Conservation (phyloP, 768 basidiomycete genomes). For the Macrolepiota albuminosa region DNA sequence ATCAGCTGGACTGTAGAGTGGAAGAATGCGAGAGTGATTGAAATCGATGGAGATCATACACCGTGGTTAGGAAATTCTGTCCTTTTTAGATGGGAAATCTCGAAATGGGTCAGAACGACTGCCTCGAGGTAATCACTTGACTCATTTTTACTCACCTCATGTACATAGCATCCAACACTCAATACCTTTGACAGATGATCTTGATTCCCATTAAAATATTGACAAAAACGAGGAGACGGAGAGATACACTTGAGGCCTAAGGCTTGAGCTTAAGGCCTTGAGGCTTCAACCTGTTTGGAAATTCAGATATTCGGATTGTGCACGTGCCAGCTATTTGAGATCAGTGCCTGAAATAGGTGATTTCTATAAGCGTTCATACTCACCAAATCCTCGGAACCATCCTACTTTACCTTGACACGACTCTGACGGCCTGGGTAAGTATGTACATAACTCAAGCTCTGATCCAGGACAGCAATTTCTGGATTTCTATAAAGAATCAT, state of each 20-base stretch:
- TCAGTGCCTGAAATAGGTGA: neutral
- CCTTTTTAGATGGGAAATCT: constrained; percentile 18
- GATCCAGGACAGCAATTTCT: neutral
- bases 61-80: constrained; percentile 21
- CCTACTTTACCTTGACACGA: neutral
- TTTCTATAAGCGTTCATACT: neutral
- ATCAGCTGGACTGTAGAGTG: constrained; percentile 20
- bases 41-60: constrained; percentile 26
- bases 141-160: neutral
- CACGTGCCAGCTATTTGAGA: neutral
- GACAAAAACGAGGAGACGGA: neutral
- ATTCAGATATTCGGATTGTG: neutral
- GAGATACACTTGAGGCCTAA: neutral
- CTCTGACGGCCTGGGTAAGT: neutral
- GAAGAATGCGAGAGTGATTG: constrained; percentile 19
- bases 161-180: neutral
- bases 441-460: neutral
- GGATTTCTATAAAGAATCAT: constrained; percentile 1
- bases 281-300: too few relatives aligned
- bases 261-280: too few relatives aligned
- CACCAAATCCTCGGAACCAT: neutral
- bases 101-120: constrained; percentile 19
- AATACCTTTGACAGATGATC: neutral
- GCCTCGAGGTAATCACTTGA: constrained; percentile 9
- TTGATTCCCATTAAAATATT: neutral